Evolutionary conservation across 306 rosid genomes (phyloP), one percentile per base, ranked within the genome.

Genomic region (Cicer cuneatum): DNA sequence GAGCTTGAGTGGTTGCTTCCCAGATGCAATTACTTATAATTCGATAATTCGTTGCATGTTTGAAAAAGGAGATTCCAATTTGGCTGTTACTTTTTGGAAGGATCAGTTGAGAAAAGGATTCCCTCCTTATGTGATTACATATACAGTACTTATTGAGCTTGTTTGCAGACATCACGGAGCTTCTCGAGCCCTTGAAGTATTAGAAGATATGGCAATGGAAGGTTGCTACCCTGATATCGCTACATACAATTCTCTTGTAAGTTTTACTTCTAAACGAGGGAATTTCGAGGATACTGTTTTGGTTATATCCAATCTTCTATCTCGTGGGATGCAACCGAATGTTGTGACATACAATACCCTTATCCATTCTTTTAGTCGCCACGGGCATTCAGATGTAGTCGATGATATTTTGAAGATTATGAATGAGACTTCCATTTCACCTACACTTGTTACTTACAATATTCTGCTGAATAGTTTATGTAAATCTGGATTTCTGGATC

Each of bases 1-100:
- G 98, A 88, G 91, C 81, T 70, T 83, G 69, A 86, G 94, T 80
- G 98, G 98, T 57, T 93, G 97, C 88, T 83, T 92, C 62, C 97
- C 98, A 0, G 91, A 93, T 78, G 92, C 80, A 37, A 83, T 88
- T 71, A 89, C 97, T 1, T 93, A 91, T 49, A 93, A 93, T 78
- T 77, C 94, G 39, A 86, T 93, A 71, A 72, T 93, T 57, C 90
- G 96, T 38, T 37, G 78, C 76, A 78, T 89, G 86, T 93, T 81
- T 85, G 85, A 81, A 21, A 58, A 54, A 40, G 85, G 92, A 62
- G 73, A 83, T 65, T 84, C 65, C 33, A 80, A 85, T 35, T 85
- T 84, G 75, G 98, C 98, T 8, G 70, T 93, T 72, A 78, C 66
- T 61, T 89, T 91, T 79, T 91, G 96, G 93, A 89, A 87, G 89